Conservation (phyloP, 306 rosid species). For the Sindora glabra region DNA sequence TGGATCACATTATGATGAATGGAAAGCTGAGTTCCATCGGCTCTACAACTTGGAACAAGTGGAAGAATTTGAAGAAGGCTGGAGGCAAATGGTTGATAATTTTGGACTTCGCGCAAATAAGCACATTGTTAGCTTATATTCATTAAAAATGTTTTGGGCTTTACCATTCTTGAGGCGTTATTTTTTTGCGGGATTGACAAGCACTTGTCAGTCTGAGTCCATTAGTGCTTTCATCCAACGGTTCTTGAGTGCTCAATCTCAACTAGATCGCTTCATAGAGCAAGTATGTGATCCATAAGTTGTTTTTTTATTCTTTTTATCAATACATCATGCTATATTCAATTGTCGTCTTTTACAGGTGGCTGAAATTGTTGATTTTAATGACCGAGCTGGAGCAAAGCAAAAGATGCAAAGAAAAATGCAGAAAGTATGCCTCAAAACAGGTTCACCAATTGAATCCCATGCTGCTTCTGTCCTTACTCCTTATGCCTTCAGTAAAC, state of each 20-base stretch:
- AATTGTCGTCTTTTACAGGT: constrained; percentile 31
- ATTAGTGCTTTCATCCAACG: constrained; percentile 63
- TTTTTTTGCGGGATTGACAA: constrained; percentile 71
- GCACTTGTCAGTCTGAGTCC: constrained; percentile 50
- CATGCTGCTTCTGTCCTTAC: constrained; percentile 74
- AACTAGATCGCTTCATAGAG: constrained; percentile 52
- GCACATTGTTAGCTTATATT: constrained; percentile 67
- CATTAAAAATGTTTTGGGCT: constrained; percentile 70
- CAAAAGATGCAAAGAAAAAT: constrained; percentile 61
- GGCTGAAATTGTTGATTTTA: constrained; percentile 55
- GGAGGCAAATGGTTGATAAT: constrained; percentile 68
- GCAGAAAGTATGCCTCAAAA: constrained; percentile 68
- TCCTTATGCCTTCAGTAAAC: constrained; percentile 68
- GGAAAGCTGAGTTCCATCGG: constrained; percentile 78
- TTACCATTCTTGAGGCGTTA: constrained; percentile 65
- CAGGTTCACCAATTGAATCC: constrained; percentile 86
- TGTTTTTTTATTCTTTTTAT: not conserved
- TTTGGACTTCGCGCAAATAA: constrained; percentile 63
- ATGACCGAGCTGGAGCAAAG: constrained; percentile 58
- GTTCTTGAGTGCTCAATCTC: constrained; percentile 62
- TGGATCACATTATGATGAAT: constrained; percentile 66
- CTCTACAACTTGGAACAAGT: constrained; percentile 53
- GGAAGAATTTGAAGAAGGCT: constrained; percentile 69
- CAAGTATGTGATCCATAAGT: constrained; percentile 38
- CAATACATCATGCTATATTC: not conserved